A percentile compares a stretch with the other conserved stretches of the same genome.
Conservation (phyloP, 1,284 basidiomycete genomes). For the Ustilago crameri region DNA sequence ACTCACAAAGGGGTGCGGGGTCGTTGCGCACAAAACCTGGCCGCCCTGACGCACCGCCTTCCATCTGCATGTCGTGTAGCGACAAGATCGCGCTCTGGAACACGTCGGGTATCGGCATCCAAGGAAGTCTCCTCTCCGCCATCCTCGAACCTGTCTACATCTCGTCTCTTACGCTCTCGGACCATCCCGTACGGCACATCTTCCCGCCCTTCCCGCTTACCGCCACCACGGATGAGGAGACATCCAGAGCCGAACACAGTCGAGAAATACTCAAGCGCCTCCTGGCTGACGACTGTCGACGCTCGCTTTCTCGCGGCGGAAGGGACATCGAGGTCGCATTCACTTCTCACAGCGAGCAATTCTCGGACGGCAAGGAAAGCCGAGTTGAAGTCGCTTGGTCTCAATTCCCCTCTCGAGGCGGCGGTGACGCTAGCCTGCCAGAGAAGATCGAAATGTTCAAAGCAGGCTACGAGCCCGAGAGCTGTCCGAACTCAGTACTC, state of each 20-base stretch:
- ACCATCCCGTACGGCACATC: slow-evolving; percentile 28
- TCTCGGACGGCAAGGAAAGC: slow-evolving; percentile 21
- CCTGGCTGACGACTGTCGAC: slow-evolving; percentile 14
- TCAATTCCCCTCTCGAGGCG: background rate
- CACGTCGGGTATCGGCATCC: slow-evolving; percentile 36
- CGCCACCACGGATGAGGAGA: background rate
- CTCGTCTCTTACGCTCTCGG: slow-evolving; percentile 30
- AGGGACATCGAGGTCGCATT: slow-evolving; percentile 8
- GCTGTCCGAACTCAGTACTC: slow-evolving; percentile 29
- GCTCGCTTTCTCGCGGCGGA: slow-evolving; percentile 7
- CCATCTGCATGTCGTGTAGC: slow-evolving; percentile 53
- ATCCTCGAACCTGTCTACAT: slow-evolving; percentile 42
- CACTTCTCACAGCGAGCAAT: background rate
- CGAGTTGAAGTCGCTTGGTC: slow-evolving; percentile 23
- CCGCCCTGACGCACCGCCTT: slow-evolving; percentile 50
- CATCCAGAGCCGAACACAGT: background rate
- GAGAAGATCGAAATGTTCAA: slow-evolving; percentile 3
- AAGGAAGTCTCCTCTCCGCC: slow-evolving; percentile 46
- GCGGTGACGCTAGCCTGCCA: background rate
- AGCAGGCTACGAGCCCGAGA: slow-evolving; percentile 11
- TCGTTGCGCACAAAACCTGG: slow-evolving; percentile 55
- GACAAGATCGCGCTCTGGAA: slow-evolving; percentile 59
- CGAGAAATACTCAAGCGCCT: slow-evolving; percentile 15
- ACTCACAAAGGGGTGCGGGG: background rate
- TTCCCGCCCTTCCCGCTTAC: slow-evolving; percentile 22